These are phyloP conservation scores for Dryas drummondii DNA, from an alignment of 306 rosid genomes.

Conservation along the genomic window DNA sequence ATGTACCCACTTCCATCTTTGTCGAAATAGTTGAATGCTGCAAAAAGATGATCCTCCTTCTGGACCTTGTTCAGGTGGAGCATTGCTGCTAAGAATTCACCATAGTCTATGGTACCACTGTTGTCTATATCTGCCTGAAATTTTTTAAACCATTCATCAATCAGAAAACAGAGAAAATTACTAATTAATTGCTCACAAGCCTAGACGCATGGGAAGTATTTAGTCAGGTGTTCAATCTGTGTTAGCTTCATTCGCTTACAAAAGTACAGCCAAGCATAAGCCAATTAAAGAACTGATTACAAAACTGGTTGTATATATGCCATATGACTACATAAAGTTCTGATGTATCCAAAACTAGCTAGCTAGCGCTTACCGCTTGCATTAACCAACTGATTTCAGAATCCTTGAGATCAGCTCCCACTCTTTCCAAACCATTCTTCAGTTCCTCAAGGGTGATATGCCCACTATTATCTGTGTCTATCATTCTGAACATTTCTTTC, in stretches of 20 bases:
- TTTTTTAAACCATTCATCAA: conserved; percentile 11
- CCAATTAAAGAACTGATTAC: background rate
- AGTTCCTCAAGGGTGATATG: conserved; percentile 85
- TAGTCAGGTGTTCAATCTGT: background rate
- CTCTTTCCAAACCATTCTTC: conserved; percentile 82
- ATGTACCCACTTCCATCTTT: conserved; percentile 96
- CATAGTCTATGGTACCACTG: conserved; percentile 96
- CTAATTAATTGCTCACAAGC: background rate
- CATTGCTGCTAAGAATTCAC: conserved; percentile 96
- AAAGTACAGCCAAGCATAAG: background rate
- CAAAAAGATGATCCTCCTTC: conserved; percentile 83
- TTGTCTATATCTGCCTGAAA: conserved; percentile 85
- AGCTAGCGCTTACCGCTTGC: conserved; percentile 68
- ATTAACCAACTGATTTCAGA: conserved; percentile 77
- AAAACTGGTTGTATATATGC: background rate
- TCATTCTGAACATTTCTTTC: conserved; percentile 93
- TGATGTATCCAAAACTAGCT: background rate
- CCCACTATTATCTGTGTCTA: conserved; percentile 86
- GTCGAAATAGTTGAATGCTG: conserved; percentile 89
- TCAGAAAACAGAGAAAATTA: background rate
- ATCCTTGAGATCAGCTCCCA: conserved; percentile 71
- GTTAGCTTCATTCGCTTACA: background rate
- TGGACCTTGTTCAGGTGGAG: conserved; percentile 84
- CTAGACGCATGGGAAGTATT: background rate
- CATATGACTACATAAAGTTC: conserved; percentile 16